Evolutionary conservation across 2,329 filamentous ascomycete species (phyloP).

Genomic region (Blastomyces silverae): DNA sequence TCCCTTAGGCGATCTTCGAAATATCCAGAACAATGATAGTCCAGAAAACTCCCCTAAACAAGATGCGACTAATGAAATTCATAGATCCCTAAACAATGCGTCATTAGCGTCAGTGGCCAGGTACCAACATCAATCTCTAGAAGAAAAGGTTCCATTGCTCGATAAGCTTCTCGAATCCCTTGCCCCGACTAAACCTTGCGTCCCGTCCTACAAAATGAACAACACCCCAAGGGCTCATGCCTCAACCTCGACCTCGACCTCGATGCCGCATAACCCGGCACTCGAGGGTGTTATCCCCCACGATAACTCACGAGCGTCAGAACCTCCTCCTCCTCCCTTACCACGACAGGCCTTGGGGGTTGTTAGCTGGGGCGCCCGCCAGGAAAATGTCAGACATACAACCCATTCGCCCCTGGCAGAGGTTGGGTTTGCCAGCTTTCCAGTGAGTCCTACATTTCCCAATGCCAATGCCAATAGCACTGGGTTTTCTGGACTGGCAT

Average conservation of each 20-base stretch:
- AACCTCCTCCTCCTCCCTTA: neutral
- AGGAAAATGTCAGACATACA: neutral
- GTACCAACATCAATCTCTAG: neutral
- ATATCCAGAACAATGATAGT: neutral
- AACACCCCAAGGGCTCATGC: neutral
- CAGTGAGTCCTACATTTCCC: neutral
- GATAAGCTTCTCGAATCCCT: constrained; percentile 5
- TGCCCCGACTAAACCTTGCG: neutral
- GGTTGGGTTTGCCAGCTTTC: neutral
- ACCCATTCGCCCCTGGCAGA: neutral
- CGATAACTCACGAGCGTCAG: neutral
- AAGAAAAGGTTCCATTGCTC: neutral
- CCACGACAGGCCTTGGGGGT: neutral
- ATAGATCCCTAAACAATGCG: neutral
- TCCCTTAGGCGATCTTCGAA: neutral
- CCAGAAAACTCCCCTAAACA: neutral
- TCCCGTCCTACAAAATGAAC: neutral
- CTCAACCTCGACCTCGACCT: neutral
- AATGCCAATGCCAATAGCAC: no score
- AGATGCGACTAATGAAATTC: neutral
- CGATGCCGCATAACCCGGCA: neutral
- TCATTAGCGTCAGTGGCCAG: neutral
- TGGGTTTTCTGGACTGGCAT: neutral
- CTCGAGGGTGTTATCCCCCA: neutral
- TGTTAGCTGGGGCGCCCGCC: neutral